Evolutionary conservation across 2,329 filamentous ascomycete species (phyloP), one percentile per base, ranked within the genome.

Genomic region (Alternaria tenuissima): DNA sequence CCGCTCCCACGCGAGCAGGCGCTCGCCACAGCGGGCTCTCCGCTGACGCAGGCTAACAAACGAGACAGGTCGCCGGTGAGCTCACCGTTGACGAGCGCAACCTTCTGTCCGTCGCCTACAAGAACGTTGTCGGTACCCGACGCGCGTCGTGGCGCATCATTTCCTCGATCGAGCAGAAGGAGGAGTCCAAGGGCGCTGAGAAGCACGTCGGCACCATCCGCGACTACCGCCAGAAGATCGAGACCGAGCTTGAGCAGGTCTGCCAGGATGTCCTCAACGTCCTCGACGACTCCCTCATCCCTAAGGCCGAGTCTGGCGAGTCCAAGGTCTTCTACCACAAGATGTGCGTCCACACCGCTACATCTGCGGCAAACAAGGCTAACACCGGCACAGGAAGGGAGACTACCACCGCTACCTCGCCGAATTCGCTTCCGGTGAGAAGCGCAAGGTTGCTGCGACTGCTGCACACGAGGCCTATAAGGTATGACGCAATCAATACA

Each of bases 241-340:
- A 98, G 88, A 87, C 86, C 77, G 94, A 98, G 87, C 90, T 98
- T 76, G 94, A 95, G 88, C 92, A 94, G 86, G 93, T 97, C 83
- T 98, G 94, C 89, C 89, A 97, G 85, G 94, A 98, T 85, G 93
- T 97, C 73, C 91, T 98, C 73, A 91, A 97, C 76, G 94, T 98
- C 74, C 87, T 98, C 70, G 94, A 97, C 81, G 87, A 97, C 78
- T 90, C 89, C 80, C 87, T 98, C 78, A 98, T 98, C 80, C 94
- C 94, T 82, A 94, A 95, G 84, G 94, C 94, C 79, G 91, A 95
- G 84, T 91, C 92, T 71, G 94, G 94, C 85, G 94, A 98, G 88
- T 97, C 93, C 82, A 98, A 97, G 90, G 94, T 98, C 81, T 98
- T 98, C 84, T 98, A 98, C 87, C 94, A 97, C 91, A 98, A 98